Base-by-base conservation (phyloP, 2,329 filamentous ascomycete genomes). In the Helotiales sp. region DNA sequence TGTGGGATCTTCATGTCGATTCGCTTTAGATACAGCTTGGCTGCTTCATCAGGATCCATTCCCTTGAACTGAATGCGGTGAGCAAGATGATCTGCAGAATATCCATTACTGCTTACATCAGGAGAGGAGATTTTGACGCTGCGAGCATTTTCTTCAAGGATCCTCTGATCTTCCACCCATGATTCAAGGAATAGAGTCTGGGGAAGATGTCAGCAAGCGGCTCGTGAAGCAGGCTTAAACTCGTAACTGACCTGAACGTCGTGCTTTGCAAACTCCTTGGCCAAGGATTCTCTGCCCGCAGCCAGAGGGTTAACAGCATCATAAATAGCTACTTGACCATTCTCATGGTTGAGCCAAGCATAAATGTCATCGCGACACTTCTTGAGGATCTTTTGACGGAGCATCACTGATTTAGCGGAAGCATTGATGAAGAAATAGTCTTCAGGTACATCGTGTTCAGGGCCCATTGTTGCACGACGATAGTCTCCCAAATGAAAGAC, bases 351-450 rank as follows among this genome's bases (percentile, higher is more conserved):
- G 44, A 99, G 78, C 80, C 96, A 99, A 55, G 89, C 88, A 70
- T 97, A 96, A 57, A 99, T 97, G 70, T 99, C 95, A 71, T 98
- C 93, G 58, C 95, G 87, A 67, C 95, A 99, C 72, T 96, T 96
- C 76, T 97, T 96, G 19, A 99, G 80, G 53, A 99, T 99, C 78
- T 97, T 97, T 74, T 98, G 95, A 31, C 95, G 87, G 50, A 99
- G 79, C 64, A 98, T 85, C n/a, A 98, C 90, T 1, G 95, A 96
- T 12, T 90, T 85, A 3, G 93, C 91, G 25, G 92, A 95, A 27
- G 96, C 93, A 71, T 98, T 93, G 25, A 96, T 89, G 72, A 93
- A 96, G 77, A 99, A 99, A 74, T 99, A 99, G 72, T 99, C 95
- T 63, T 96, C 91, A 1, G 95, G 96, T 15, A 99, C 89, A 57